Conservation (phyloP, 2,329 filamentous ascomycete genomes). For the Remersonia thermophila region DNA sequence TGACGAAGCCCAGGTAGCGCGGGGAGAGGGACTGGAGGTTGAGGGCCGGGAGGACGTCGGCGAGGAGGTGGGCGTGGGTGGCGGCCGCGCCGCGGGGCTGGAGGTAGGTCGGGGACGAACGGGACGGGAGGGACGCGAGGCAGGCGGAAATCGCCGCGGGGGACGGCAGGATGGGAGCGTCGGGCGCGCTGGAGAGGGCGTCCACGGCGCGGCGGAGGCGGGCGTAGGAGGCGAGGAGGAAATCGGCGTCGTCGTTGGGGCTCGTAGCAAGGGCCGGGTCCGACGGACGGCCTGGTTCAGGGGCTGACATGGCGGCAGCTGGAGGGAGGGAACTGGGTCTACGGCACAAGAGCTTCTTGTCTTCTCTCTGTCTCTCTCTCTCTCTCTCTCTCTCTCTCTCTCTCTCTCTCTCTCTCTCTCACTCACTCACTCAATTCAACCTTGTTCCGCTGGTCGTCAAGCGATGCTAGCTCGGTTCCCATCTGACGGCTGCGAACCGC, state of each 20-base stretch:
- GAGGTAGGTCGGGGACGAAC: constrained; percentile 17
- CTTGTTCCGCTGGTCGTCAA: too few relatives aligned
- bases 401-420: too few relatives aligned
- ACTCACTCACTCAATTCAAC: too few relatives aligned
- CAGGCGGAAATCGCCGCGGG: constrained; percentile 24
- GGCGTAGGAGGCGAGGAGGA: constrained; percentile 13
- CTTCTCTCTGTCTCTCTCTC: too few relatives aligned
- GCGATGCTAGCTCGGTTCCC: too few relatives aligned
- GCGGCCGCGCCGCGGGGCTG: constrained; percentile 12
- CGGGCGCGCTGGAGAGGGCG: neutral
- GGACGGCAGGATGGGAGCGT: constrained; percentile 36
- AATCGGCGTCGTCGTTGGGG: constrained; percentile 3
- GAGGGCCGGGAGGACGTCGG: constrained; percentile 44
- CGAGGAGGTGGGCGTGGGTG: constrained; percentile 32
- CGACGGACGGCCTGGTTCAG: too few relatives aligned
- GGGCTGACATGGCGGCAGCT: constrained; percentile 3
- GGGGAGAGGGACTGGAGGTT: constrained; percentile 52
- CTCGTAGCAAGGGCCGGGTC: neutral
- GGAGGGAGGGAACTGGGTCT: too few relatives aligned
- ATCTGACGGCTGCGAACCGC: too few relatives aligned
- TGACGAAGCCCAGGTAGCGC: constrained; percentile 83
- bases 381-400: too few relatives aligned
- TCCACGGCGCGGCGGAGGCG: constrained; percentile 6
- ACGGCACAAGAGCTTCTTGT: too few relatives aligned
- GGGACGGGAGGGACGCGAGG: constrained; percentile 27